A percentile compares a stretch with the other conserved stretches of the same genome.
Conservation (phyloP, 306 rosid genomes). For the Potentilla sterilis region DNA sequence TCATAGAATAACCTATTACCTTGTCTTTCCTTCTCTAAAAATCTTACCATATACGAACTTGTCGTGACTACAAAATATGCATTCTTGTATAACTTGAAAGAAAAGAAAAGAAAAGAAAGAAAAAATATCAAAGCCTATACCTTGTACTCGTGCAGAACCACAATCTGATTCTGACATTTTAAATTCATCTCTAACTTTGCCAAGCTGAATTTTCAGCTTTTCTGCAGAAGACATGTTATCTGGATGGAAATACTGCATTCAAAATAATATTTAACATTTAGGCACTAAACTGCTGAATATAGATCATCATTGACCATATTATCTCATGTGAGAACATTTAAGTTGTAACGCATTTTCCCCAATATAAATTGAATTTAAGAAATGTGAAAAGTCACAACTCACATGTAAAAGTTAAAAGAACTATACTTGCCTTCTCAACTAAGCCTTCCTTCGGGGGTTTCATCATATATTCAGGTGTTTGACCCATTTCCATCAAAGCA, state of each 20-base stretch:
- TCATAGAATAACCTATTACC: background rate
- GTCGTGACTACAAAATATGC: background rate
- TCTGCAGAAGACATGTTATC: constrained; percentile 90
- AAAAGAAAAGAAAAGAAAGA: too few species aligned
- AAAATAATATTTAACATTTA: constrained; percentile 18
- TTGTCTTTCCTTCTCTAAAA: background rate
- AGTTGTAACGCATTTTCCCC: background rate
- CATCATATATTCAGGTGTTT: constrained; percentile 45
- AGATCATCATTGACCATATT: constrained; percentile 2
- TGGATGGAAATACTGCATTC: constrained; percentile 77
- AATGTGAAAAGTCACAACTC: constrained; percentile 1
- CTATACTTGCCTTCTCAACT: constrained; percentile 55
- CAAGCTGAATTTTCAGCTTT: constrained; percentile 74
- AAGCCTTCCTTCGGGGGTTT: constrained; percentile 77
- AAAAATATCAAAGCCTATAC: constrained; percentile 35
- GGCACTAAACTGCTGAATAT: background rate
- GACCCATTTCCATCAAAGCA: constrained; percentile 33
- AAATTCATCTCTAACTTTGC: constrained; percentile 78
- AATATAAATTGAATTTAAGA: background rate
- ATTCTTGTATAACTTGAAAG: background rate
- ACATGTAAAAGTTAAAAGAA: background rate
- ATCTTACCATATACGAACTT: background rate
- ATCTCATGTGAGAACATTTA: background rate
- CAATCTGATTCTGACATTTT: constrained; percentile 94
- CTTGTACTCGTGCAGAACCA: constrained; percentile 93